Evolutionary conservation across 805 yeast species (phyloP).

Genomic region (Candida multigemmis): DNA sequence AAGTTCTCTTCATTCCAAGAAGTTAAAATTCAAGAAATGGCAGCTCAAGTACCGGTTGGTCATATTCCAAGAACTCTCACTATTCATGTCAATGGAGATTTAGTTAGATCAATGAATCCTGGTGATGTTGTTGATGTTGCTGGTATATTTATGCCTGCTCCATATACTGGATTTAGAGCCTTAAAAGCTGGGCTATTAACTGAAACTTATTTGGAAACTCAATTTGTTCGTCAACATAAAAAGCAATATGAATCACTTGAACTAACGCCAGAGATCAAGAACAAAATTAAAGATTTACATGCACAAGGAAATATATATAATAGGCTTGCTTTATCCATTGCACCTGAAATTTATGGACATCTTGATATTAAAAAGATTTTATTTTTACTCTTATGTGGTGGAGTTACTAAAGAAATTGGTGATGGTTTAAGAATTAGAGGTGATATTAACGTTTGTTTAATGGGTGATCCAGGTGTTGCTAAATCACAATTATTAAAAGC

Average conservation of each 20-base stretch:
- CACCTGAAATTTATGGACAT: constrained; percentile 96
- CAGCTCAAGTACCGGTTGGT: constrained; percentile 96
- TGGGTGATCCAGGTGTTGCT: constrained; percentile 99
- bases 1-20: constrained; percentile 95
- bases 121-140: constrained; percentile 93
- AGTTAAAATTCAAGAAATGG: constrained; percentile 86
- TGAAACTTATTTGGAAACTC: constrained; percentile 89
- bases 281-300: constrained; percentile 46
- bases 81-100: constrained; percentile 84
- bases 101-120: constrained; percentile 81
- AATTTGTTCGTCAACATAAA: constrained; percentile 78
- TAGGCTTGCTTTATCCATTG: constrained; percentile 77
- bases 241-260: constrained; percentile 68
- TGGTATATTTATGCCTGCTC: constrained; percentile 88
- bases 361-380: constrained; percentile 88
- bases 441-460: constrained; percentile 87
- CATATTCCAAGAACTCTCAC: constrained; percentile 88
- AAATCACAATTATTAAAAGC: constrained; percentile 92
- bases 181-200: constrained; percentile 87
- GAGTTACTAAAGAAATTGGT: constrained; percentile 88
- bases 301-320: constrained; percentile 67
- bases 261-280: constrained; percentile 46
- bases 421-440: constrained; percentile 98
- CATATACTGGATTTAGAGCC: constrained; percentile 93
- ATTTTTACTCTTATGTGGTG: constrained; percentile 79